Conservation (phyloP, 345 rosid genomes). For the Eucalyptus paniculata region DNA sequence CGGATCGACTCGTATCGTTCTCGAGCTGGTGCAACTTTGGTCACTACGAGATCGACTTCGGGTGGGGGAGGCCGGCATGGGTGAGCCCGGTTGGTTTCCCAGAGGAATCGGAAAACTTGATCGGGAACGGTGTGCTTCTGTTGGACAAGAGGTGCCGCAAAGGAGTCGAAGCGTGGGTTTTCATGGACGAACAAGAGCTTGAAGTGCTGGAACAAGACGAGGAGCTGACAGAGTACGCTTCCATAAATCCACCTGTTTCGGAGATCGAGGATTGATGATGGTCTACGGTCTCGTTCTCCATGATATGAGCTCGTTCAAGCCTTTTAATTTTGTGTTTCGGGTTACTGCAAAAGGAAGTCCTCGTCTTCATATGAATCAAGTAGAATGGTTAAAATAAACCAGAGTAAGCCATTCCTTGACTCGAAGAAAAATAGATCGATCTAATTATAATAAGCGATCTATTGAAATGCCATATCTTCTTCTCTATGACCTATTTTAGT, state of each 20-base stretch:
- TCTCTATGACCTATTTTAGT: too few relatives aligned
- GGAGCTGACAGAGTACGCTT: not conserved
- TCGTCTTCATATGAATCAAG: not conserved
- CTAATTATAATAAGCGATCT: too few relatives aligned
- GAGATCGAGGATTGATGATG: not conserved
- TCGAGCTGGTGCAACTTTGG: not conserved
- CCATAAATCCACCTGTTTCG: not conserved
- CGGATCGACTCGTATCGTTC: not conserved
- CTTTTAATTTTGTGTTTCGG: not conserved
- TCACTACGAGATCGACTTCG: not conserved
- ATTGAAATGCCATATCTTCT: too few relatives aligned
- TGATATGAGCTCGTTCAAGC: not conserved
- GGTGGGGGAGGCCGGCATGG: conserved; percentile 10
- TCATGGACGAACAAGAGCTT: not conserved
- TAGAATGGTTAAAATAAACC: not conserved
- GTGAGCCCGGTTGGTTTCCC: not conserved
- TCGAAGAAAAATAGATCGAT: too few relatives aligned
- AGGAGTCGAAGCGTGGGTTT: not conserved
- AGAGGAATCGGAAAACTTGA: not conserved
- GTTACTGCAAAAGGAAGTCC: not conserved
- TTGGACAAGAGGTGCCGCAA: not conserved
- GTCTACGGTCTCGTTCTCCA: not conserved
- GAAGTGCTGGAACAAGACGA: not conserved
- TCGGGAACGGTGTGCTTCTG: not conserved
- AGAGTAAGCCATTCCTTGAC: not conserved